phyloP scores from a whole-genome alignment of 2,329 filamentous ascomycete genomes.

The Alternaria sp. region DNA sequence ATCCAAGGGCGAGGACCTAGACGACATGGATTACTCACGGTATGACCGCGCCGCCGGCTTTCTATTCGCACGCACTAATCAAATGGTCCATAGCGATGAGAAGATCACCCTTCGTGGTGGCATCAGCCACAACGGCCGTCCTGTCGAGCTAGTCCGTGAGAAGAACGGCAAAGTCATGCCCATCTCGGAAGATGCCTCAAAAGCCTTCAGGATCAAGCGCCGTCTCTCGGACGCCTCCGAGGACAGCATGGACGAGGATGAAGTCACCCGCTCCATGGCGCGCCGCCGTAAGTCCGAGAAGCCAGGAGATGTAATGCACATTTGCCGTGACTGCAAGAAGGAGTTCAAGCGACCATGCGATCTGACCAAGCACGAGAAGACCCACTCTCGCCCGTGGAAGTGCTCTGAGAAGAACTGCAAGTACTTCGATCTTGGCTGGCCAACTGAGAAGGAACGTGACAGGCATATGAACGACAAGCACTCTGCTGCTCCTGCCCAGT shows the following conservation, averaged over 20 bases:
- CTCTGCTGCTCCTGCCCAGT: slow-evolving; percentile 79
- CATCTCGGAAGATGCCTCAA: slow-evolving; percentile 66
- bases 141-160: slow-evolving; percentile 83
- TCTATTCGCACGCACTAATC: slow-evolving; percentile 35
- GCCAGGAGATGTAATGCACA: slow-evolving; percentile 83
- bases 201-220: slow-evolving; percentile 69
- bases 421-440: slow-evolving; percentile 90
- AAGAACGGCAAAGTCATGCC: slow-evolving; percentile 83
- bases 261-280: slow-evolving; percentile 91
- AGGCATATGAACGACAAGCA: slow-evolving; percentile 98
- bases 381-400: slow-evolving; percentile 95
- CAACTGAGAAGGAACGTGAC: slow-evolving; percentile 96
- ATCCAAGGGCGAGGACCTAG: slow-evolving; percentile 62
- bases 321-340: slow-evolving; percentile 82
- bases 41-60: slow-evolving; percentile 41
- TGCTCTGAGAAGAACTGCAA: slow-evolving; percentile 85
- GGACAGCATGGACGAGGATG: slow-evolving; percentile 79
- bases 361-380: slow-evolving; percentile 97
- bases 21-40: slow-evolving; percentile 62
- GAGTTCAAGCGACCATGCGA: slow-evolving; percentile 98
- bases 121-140: slow-evolving; percentile 80
- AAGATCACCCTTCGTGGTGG: slow-evolving; percentile 84
- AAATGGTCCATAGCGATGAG: slow-evolving; percentile 63
- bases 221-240: slow-evolving; percentile 56
- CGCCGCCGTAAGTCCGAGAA: slow-evolving; percentile 92